phyloP scores from a whole-genome alignment of 1,139 yeast genomes.

The Diutina scorzettiae region DNA sequence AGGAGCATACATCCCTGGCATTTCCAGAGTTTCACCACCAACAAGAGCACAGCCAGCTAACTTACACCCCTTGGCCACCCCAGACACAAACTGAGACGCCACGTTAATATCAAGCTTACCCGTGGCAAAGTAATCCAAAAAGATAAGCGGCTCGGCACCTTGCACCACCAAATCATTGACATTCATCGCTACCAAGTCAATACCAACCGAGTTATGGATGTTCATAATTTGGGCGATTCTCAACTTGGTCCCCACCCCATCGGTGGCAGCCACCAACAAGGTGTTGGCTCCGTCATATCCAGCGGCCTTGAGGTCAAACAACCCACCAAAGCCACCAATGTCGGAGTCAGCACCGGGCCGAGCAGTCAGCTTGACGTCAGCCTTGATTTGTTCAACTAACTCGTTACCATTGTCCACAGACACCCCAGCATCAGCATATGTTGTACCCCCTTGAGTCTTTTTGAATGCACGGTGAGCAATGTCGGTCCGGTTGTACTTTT shows the following conservation, averaged over 20 bases:
- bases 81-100: slow-evolving; percentile 83
- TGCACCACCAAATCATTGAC: slow-evolving; percentile 96
- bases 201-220: slow-evolving; percentile 92
- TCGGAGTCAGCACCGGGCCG: slow-evolving; percentile 97
- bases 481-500: slow-evolving; percentile 79
- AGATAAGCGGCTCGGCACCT: slow-evolving; percentile 96
- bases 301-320: slow-evolving; percentile 80
- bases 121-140: slow-evolving; percentile 93
- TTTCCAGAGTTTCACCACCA: slow-evolving; percentile 98
- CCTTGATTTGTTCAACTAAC: slow-evolving; percentile 83
- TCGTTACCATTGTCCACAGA: slow-evolving; percentile 91
- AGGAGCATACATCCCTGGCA: slow-evolving; percentile 97
- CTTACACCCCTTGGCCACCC: slow-evolving; percentile 95
- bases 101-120: slow-evolving; percentile 77
- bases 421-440: slow-evolving; percentile 93
- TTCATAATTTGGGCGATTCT: slow-evolving; percentile 85
- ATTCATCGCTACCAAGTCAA: slow-evolving; percentile 97
- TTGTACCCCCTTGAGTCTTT: slow-evolving; percentile 31
- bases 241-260: slow-evolving; percentile 97
- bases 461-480: slow-evolving; percentile 90
- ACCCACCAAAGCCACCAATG: slow-evolving; percentile 98
- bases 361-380: slow-evolving; percentile 84
- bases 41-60: slow-evolving; percentile 95
- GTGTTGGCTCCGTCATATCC: slow-evolving; percentile 71
- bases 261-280: slow-evolving; percentile 91